Evolutionary conservation across 805 yeast genomes (phyloP), one percentile per base, ranked within the genome.

Genomic region (Hanseniaspora valbyensis): DNA sequence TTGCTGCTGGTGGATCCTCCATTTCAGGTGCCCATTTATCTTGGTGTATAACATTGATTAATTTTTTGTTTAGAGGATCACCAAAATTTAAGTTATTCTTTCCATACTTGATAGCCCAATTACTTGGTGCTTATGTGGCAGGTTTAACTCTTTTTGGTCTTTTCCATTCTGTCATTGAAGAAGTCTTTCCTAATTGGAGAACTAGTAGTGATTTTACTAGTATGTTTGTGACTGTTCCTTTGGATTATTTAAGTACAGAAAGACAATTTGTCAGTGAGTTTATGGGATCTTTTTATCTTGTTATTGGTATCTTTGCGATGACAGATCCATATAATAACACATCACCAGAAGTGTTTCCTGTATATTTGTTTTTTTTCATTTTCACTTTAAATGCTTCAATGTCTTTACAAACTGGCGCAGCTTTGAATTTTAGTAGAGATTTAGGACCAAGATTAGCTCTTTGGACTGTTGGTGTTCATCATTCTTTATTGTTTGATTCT

Each of bases 21-120:
- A 65, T 75, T 50, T 74, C 78, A 36, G 80, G 78, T 60, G 80
- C 75, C n/a, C 80, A 75, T 60, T 59, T 75, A 53, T 76, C 76
- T 59, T 78, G 80, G 4, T 74, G 77, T 51, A 69, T 75, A 32
- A 74, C 80, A 1, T 44, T 76, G 12, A 61, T 70, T 13, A 66
- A 72, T 57, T 74, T 74, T 53, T 57, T 72, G 12, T 76, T 63
- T 57, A 69, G 80, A 61, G 73, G 72, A 14, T 75, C 76, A 57
- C 79, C 79, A 30, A 66, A 73, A 66, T 63, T 62, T 43, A 75
- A 73, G 54, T 25, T 50, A 22, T 74, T 71, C 24, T 48, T 48
- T 34, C 52, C 66, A 29, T 76, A 74, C 59, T 57, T 74, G 34
- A 52, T 68, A 24, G 72, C 74, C 19, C 80, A 75, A 60, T 53